Base-by-base conservation (phyloP, 805 yeast species). In the Wickerhamomyces tratensis region DNA sequence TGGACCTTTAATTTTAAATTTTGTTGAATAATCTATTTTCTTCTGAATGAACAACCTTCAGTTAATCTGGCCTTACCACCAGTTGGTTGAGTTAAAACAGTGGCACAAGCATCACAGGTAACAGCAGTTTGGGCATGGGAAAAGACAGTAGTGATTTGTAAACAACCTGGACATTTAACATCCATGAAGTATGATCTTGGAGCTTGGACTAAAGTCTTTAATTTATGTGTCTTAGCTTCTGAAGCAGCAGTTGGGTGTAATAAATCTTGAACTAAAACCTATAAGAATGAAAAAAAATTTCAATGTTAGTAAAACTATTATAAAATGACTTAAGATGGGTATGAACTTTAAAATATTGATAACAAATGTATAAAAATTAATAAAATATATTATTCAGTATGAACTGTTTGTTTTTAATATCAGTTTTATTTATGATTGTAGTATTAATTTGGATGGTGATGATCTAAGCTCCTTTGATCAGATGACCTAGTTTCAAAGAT, bases 181-280 rank as follows among this genome's bases (percentile, higher is more conserved):
- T 93, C 99, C 96, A 93, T 89, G 85, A 93, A 93, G 82, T 77
- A 93, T 49, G 98, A 89, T 83, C 98, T 86, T 74, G 99, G 99
- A 53, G 85, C 69, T 72, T 91, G 96, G 59, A 93, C 99, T 67
- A 93, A 84, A 65, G 85, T 81, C 88, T 91, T 93, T 68, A 89
- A 80, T 77, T 93, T 93, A 87, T 93, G 95, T 74, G 89, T 81
- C 74, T 80, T 82, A 64, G 88, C 89, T 82, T 93, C 99, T 61
- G 96, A 69, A 68, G 91, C 94, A 67, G 96, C 86, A 71, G 84
- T 73, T 73, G 99, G 99, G 94, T 93, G 85, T 69, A 93, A 81
- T 73, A 89, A 84, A 82, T 89, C 98, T 77, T 86, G 95, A 80
- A 89, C 96, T 80, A 89, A 86, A 85, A 88, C 97, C 97, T 74